These are phyloP conservation scores for Colletotrichum sp. DNA, from an alignment of 2,329 filamentous ascomycete species.

Conservation along the genomic window DNA sequence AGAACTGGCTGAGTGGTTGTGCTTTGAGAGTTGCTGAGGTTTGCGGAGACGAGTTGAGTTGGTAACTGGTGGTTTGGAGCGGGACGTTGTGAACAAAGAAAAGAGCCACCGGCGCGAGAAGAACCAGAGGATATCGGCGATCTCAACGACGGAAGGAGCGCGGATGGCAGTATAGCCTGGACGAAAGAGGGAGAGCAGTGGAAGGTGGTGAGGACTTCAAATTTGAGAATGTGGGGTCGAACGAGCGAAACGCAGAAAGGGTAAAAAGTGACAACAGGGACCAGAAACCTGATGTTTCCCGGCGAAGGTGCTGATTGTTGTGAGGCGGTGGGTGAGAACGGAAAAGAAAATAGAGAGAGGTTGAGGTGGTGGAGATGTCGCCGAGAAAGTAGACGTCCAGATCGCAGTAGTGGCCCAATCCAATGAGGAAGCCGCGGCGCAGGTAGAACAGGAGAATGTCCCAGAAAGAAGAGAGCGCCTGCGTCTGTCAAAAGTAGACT, in stretches of 20 bases:
- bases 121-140: not conserved
- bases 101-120: not conserved
- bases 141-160: not conserved
- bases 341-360: not conserved
- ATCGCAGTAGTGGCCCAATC: not conserved
- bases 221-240: not conserved
- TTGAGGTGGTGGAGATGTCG: not conserved
- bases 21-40: not conserved
- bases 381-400: not conserved
- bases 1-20: not conserved
- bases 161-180: not conserved
- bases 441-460: no score
- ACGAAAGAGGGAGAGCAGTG: not conserved
- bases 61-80: not conserved
- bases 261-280: not conserved
- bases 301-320: not conserved
- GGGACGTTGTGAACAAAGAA: not conserved
- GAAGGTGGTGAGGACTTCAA: not conserved
- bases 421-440: not conserved
- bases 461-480: not conserved
- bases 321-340: fast-evolving
- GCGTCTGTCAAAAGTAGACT: not conserved
- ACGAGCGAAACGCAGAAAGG: not conserved
- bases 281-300: fast-evolving
- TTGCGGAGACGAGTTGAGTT: not conserved